These are phyloP conservation scores for Jamesozyma hellenica DNA, from an alignment of 805 yeast genomes.

Conservation along the genomic window DNA sequence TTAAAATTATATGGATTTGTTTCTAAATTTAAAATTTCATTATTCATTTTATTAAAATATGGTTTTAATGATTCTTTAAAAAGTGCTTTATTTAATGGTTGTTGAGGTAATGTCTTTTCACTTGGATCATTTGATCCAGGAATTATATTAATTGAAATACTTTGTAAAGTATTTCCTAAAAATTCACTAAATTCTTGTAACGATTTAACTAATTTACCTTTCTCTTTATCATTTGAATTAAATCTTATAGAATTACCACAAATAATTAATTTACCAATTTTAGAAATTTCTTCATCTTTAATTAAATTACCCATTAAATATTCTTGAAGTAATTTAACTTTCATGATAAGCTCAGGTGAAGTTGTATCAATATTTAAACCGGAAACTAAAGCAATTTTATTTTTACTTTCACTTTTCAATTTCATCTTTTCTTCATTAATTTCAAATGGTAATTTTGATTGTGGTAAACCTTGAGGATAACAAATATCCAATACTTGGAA, in stretches of 20 bases:
- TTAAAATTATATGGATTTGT: conserved; percentile 74
- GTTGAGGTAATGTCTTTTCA: conserved; percentile 81
- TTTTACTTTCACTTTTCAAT: neutral
- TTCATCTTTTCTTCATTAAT: neutral
- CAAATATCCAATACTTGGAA: conserved; percentile 76
- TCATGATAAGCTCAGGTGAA: conserved; percentile 32
- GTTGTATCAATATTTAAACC: conserved; percentile 55
- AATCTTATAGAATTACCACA: conserved; percentile 60
- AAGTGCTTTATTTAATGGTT: conserved; percentile 72
- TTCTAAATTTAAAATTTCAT: conserved; percentile 32
- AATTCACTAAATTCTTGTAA: conserved; percentile 49
- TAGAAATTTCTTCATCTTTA: conserved; percentile 24
- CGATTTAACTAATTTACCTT: conserved; percentile 46
- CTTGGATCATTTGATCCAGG: conserved; percentile 85
- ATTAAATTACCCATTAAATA: conserved; percentile 65
- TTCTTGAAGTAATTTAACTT: conserved; percentile 52
- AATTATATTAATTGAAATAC: conserved; percentile 64
- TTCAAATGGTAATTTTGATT: conserved; percentile 28
- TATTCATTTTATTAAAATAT: conserved; percentile 31
- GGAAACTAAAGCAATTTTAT: conserved; percentile 59
- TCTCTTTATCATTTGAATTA: conserved; percentile 32
- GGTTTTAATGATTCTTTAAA: conserved; percentile 38
- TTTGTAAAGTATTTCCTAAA: conserved; percentile 43
- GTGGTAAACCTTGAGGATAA: conserved; percentile 59
- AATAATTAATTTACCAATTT: conserved; percentile 45